These are phyloP conservation scores for Aspergillus hancockii DNA, from an alignment of 495 filamentous ascomycete genomes.

Conservation along the genomic window DNA sequence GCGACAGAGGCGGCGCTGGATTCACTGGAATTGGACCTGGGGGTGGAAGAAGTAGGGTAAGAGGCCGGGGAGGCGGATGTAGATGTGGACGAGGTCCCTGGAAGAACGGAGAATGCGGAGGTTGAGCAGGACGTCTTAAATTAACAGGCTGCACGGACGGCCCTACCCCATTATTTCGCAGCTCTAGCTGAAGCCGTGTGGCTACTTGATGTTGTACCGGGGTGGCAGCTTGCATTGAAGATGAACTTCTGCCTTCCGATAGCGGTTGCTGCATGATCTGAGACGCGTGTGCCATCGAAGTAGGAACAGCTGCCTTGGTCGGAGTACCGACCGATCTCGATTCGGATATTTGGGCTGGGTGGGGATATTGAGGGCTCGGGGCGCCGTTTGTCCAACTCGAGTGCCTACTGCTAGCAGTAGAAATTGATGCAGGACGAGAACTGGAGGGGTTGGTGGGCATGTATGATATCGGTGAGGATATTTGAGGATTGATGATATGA, in stretches of 20 bases:
- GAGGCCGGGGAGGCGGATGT: not conserved
- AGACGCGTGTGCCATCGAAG: conserved; percentile 4
- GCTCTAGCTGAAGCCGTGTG: not conserved
- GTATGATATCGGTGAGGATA: not conserved
- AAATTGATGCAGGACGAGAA: not conserved
- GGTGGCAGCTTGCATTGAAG: not conserved
- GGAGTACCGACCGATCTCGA: not conserved
- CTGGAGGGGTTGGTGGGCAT: not conserved
- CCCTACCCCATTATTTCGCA: not conserved
- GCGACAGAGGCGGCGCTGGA: conserved; percentile 44
- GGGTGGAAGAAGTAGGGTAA: conserved; percentile 32
- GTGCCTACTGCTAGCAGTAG: not conserved
- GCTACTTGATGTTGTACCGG: conserved; percentile 1
- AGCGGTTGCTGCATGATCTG: conserved; percentile 2
- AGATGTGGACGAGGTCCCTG: conserved; percentile 5
- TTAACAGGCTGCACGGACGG: not conserved
- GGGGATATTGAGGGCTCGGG: not conserved
- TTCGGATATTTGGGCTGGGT: not conserved
- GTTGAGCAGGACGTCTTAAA: not conserved
- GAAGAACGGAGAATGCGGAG: not conserved
- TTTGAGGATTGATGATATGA: not conserved
- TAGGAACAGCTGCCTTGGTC: not conserved
- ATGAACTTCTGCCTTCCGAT: not conserved
- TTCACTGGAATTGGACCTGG: conserved; percentile 31
- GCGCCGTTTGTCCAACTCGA: conserved; percentile 2